A percentile compares a stretch with the other conserved stretches of the same genome.
Evolutionary conservation across 805 yeast species (phyloP).

Genomic region (Ogataea nonfermentans): DNA sequence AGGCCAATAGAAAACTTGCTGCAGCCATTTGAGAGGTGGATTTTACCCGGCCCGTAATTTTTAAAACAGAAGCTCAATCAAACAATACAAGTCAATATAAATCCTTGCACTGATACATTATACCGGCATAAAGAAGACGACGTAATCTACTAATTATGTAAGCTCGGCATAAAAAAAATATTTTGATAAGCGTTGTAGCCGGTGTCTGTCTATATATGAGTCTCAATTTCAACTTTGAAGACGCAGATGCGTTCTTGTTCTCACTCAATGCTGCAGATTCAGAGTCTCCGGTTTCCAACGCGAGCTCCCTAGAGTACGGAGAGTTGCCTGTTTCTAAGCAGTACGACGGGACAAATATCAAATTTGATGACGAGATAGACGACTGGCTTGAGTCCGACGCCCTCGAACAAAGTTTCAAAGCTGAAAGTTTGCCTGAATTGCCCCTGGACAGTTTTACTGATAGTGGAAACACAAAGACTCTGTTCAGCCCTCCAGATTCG

Average conservation of each 20-base stretch:
- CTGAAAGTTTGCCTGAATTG: neutral
- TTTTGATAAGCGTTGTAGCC: too few relatives aligned
- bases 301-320: neutral
- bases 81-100: too few relatives aligned
- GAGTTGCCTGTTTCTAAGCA: neutral
- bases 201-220: too few relatives aligned
- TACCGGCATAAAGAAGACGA: too few relatives aligned
- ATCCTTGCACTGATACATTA: too few relatives aligned
- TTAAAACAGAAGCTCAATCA: neutral
- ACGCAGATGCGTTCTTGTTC: slow-evolving; percentile 1
- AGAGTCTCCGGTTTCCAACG: neutral
- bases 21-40: neutral
- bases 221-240: neutral
- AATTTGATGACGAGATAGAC: slow-evolving; percentile 6
- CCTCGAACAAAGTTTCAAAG: neutral
- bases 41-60: slow-evolving; percentile 6
- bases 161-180: too few relatives aligned
- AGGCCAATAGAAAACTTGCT: slow-evolving; percentile 5
- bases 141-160: too few relatives aligned
- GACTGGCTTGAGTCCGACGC: slow-evolving; percentile 11
- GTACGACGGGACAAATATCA: neutral
- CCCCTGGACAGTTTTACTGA: neutral
- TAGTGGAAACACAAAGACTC: neutral
- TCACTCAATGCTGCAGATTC: slow-evolving; percentile 19
- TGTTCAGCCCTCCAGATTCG: slow-evolving; percentile 21